These are phyloP conservation scores for Podosphaera xanthii DNA, from an alignment of 2,329 filamentous ascomycete species.

Conservation along the genomic window DNA sequence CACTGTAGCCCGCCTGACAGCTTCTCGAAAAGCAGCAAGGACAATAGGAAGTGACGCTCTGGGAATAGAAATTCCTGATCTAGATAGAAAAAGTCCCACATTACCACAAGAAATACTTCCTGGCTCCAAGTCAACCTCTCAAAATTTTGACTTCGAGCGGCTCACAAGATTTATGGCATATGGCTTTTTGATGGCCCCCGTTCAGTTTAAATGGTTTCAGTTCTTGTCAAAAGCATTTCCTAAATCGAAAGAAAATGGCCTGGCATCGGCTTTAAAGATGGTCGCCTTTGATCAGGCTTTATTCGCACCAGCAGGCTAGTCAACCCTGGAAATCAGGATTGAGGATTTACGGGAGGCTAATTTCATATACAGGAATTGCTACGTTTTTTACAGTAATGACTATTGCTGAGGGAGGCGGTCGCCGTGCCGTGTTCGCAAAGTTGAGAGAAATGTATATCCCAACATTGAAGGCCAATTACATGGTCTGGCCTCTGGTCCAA, in stretches of 20 bases:
- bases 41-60: slow-evolving; percentile 40
- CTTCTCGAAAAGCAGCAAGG: slow-evolving; percentile 37
- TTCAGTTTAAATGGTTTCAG: slow-evolving; percentile 91
- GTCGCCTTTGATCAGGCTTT: slow-evolving; percentile 82
- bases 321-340: not conserved
- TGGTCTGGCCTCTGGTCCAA: slow-evolving; percentile 89
- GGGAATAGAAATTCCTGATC: slow-evolving; percentile 71
- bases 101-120: slow-evolving; percentile 43
- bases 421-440: slow-evolving; percentile 57
- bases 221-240: slow-evolving; percentile 69
- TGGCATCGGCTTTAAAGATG: slow-evolving; percentile 63
- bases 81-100: slow-evolving; percentile 58
- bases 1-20: slow-evolving; percentile 53
- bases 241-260: slow-evolving; percentile 52
- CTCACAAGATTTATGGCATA: slow-evolving; percentile 92
- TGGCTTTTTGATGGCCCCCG: slow-evolving; percentile 82
- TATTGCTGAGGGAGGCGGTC: slow-evolving; percentile 73
- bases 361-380: slow-evolving; percentile 35
- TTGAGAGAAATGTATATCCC: slow-evolving; percentile 85
- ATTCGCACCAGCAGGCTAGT: slow-evolving; percentile 65
- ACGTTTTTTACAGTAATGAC: slow-evolving; percentile 96
- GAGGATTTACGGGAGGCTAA: not conserved
- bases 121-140: slow-evolving; percentile 38
- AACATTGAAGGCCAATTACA: slow-evolving; percentile 83
- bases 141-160: slow-evolving; percentile 87